Base-by-base conservation (phyloP, 805 yeast genomes). In the Ogataea zsoltii region DNA sequence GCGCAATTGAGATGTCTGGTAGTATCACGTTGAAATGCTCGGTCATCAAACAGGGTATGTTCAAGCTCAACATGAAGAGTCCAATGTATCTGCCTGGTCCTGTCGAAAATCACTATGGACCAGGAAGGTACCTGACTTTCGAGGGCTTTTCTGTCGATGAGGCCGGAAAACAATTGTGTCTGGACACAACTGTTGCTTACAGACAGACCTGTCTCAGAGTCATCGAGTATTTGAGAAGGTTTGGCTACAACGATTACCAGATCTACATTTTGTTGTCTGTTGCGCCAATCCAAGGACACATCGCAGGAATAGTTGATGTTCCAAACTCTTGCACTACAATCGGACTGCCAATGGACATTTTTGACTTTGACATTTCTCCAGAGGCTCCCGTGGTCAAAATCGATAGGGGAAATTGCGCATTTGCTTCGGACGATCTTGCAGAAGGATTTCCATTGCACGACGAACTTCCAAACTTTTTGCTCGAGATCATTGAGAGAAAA, bases 141-240 rank as follows among this genome's bases (percentile, higher is more conserved):
- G 79, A 75, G 62, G 80, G 80, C 2, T 74, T 75, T 49, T 75
- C 79, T 0, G 80, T 75, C 14, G 77, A 74, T 53, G 79, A 75
- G 54, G 43, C 53, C 2, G 80, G 80, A 7, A 62, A 65, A 36
- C 80, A 75, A 55, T 62, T 68, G 42, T 75, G 55, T 55, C 63
- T 76, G 43, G 72, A 72, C 55, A 70, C 78, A 5, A 75, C 77
- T 11, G 71, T 71, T n/a, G 80, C 80, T 11, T 75, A 73, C 58
- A 60, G 76, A 51, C 79, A 76, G 52, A 69, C 80, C 4, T 74
- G 79, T 58, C 56, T 75, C 17, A 52, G 79, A 42, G 75, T 68
- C 34, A 74, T 76, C 49, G 80, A 75, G 49, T 76, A 75, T 57
- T 65, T 76, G 53, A 62, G 78, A 49, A 56, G 78, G 48, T 75